Conservation (phyloP, 345 rosid species). For the Aurinia saxatilis region DNA sequence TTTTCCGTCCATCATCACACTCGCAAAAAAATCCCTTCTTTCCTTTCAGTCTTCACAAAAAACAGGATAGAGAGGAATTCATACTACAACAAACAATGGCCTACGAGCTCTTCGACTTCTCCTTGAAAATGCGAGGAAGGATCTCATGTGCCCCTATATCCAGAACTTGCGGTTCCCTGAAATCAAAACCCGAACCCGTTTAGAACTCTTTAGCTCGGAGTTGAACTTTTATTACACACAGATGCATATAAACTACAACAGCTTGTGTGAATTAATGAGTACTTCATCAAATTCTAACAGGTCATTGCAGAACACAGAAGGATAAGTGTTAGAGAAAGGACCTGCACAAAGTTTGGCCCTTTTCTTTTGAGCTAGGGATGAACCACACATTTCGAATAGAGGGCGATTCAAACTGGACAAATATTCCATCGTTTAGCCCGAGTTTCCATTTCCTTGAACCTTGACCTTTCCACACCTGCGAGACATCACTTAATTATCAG, state of each 20-base stretch:
- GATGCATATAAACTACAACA: not conserved
- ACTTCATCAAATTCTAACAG: not conserved
- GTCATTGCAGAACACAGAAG: not conserved
- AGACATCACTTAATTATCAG: not conserved
- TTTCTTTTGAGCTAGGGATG: conserved; percentile 71
- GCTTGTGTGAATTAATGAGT: not conserved
- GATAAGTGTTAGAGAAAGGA: conserved; percentile 12
- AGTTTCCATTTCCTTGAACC: conserved; percentile 98
- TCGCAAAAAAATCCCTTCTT: conserved; percentile 1
- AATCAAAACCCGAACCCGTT: not conserved
- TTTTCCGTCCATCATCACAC: not conserved
- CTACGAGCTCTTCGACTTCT: conserved; percentile 28
- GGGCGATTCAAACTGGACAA: conserved; percentile 83
- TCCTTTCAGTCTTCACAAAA: conserved; percentile 10
- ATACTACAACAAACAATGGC: conserved; percentile 10
- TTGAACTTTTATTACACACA: not conserved
- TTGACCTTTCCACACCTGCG: conserved; percentile 95
- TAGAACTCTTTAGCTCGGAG: not conserved
- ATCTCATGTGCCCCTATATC: conserved; percentile 76
- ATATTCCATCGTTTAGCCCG: conserved; percentile 86
- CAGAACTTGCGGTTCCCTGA: conserved; percentile 79
- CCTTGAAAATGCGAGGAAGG: conserved; percentile 78
- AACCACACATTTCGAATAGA: conserved; percentile 74
- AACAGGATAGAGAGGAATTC: conserved; percentile 5
- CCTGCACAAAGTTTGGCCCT: conserved; percentile 87